These are phyloP conservation scores for Leptographium wingfieldii DNA, from an alignment of 2,329 filamentous ascomycete species.

Conservation along the genomic window DNA sequence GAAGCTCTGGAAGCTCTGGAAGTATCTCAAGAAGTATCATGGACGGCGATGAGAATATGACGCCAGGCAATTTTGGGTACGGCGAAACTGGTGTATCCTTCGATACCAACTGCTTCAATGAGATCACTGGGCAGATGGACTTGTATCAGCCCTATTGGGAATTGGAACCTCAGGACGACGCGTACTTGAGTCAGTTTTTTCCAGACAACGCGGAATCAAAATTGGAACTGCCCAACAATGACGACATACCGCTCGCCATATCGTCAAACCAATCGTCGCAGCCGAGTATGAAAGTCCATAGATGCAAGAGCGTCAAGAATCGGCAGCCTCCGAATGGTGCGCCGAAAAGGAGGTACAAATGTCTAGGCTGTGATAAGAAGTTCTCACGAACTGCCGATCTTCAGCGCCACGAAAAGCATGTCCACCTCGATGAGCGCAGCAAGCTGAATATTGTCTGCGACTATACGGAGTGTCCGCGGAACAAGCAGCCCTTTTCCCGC, in stretches of 20 bases:
- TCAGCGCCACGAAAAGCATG: slow-evolving; percentile 37
- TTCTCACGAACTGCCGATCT: slow-evolving; percentile 44
- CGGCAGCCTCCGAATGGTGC: not conserved
- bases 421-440: slow-evolving; percentile 28
- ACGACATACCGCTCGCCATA: not conserved
- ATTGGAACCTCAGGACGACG: no score
- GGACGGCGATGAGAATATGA: no score
- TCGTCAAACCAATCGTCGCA: not conserved
- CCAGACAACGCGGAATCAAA: no score
- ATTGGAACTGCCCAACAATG: not conserved
- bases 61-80: no score
- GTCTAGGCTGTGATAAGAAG: slow-evolving; percentile 18
- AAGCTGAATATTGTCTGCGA: slow-evolving; percentile 37
- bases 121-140: no score
- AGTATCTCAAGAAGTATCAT: no score
- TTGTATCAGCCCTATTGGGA: no score
- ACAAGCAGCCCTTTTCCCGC: slow-evolving; percentile 34
- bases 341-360: not conserved
- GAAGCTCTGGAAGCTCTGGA: no score
- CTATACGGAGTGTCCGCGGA: slow-evolving; percentile 35
- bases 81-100: no score
- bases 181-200: no score
- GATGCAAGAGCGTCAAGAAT: not conserved
- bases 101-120: no score
- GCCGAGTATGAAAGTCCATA: not conserved